These are phyloP conservation scores for Pistacia integerrima DNA, from an alignment of 345 rosid genomes.

Conservation along the genomic window DNA sequence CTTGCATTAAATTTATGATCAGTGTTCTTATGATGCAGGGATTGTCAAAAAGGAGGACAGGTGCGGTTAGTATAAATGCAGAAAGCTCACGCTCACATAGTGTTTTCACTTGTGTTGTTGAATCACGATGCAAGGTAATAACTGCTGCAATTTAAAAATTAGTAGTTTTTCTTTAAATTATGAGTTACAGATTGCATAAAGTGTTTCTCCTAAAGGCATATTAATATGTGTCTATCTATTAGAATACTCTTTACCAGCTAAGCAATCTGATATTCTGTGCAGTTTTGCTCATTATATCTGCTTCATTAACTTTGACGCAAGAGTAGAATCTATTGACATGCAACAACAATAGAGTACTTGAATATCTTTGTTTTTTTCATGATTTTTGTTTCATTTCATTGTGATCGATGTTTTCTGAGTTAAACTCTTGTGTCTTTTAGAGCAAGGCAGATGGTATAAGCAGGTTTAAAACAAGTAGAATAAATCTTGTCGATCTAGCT, in stretches of 20 bases:
- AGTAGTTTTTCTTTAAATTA: neutral
- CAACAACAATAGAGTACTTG: neutral
- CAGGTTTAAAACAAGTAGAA: slow-evolving; percentile 93
- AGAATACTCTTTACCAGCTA: neutral
- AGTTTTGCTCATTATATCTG: neutral
- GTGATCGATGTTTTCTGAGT: slow-evolving; percentile 17
- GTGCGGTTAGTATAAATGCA: slow-evolving; percentile 92
- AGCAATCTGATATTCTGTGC: neutral
- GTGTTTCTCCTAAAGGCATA: neutral
- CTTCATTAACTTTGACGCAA: slow-evolving; percentile 1
- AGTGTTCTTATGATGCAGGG: slow-evolving; percentile 57
- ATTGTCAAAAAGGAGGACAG: slow-evolving; percentile 87
- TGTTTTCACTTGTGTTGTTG: slow-evolving; percentile 95
- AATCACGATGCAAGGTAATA: slow-evolving; percentile 95
- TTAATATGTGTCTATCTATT: neutral
- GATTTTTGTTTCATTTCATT: slow-evolving; percentile 13
- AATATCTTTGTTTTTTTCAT: slow-evolving; percentile 2
- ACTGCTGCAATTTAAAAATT: slow-evolving; percentile 10
- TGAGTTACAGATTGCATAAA: neutral
- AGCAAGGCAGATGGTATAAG: slow-evolving; percentile 81
- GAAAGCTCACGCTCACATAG: slow-evolving; percentile 99
- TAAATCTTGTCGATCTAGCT: slow-evolving; percentile 98
- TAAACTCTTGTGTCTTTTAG: slow-evolving; percentile 40
- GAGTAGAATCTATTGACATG: slow-evolving; percentile 6
- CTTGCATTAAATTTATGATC: neutral